A percentile compares a stretch with the other conserved stretches of the same genome.
Conservation (phyloP, 768 basidiomycete genomes). For the Inosperma sp. region DNA sequence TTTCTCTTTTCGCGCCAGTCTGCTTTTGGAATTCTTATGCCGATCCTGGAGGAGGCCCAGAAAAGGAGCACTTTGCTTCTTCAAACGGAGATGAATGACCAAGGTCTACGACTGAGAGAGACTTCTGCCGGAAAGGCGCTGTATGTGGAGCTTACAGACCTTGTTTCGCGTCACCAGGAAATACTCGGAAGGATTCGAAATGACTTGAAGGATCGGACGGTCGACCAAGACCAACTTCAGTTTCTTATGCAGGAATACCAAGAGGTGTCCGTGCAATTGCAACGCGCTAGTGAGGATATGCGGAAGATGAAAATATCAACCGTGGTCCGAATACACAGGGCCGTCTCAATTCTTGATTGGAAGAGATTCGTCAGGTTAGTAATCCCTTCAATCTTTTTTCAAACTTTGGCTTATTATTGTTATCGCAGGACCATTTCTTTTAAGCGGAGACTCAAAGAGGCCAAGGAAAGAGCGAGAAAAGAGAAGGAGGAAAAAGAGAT, state of each 20-base stretch:
- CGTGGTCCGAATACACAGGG: too few species aligned
- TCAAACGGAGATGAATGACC: conserved; percentile 25
- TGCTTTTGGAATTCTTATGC: conserved; percentile 17
- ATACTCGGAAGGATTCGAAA: background rate
- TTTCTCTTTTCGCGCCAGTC: conserved; percentile 16
- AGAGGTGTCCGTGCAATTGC: background rate
- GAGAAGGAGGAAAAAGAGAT: too few species aligned
- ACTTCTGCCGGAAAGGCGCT: conserved; percentile 23
- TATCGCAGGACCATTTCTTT: too few species aligned
- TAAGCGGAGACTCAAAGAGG: too few species aligned
- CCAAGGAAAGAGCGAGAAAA: too few species aligned
- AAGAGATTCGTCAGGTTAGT: too few species aligned
- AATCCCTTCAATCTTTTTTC: too few species aligned
- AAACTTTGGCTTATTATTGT: too few species aligned
- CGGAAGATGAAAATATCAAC: too few species aligned
- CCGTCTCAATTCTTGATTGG: too few species aligned
- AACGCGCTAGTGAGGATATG: conserved; percentile 4
- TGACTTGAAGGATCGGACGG: background rate
- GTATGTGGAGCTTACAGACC: background rate
- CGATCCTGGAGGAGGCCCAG: conserved; percentile 12
- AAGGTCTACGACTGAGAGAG: conserved; percentile 22
- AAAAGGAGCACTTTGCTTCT: conserved; percentile 15
- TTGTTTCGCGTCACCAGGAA: conserved; percentile 1
- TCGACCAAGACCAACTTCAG: too few species aligned
- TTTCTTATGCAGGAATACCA: conserved; percentile 3